Base-by-base conservation (phyloP, 164 flowering plant species). In the Aristolochia contorta region DNA sequence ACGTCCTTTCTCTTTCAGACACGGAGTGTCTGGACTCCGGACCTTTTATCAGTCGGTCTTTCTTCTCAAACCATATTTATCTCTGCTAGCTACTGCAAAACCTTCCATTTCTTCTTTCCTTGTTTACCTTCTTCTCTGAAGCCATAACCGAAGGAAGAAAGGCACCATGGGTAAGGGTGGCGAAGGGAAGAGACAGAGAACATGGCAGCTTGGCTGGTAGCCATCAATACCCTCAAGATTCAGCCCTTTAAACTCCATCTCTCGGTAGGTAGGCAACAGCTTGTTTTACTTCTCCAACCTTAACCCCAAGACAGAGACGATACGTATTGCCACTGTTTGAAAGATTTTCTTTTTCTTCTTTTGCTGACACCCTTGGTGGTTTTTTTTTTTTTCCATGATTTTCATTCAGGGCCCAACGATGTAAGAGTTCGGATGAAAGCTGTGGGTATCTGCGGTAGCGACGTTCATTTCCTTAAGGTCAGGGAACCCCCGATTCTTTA, bases 161-260 rank as follows among this genome's bases (percentile, higher is more conserved):
- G 51, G 20, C 3, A 48, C 58, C 37, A 27, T 56, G 86, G 87
- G 80, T 12, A 82, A 80, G 60, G 84, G 84, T 51, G 87, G 82
- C 54, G 79, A 62, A 64, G 60, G 4, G 78, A 45, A 27, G 82
- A 56, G 46, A 75, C 41, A 23, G 86, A 77, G 67, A 93, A 93
- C 81, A 84, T 87, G 97, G 97, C 97, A 22, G 98, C 94, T 67
- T 93, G 98, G 98, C 91, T 90, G 58, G 50, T 87, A 47, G 97
- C 85, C 53, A 55, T 81, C 60, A 84, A 90, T 60, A 78, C 56
- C 47, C 85, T 93, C 75, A 85, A 82, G 77, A 86, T 93, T 67
- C 96, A 80, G 58, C 97, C 98, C 63, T 93, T 80, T 72, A 67
- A 73, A 62, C 94, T 92, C 46, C 97, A 96, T 49, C 70, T 92